These are phyloP conservation scores for Detonula confervacea DNA, from an alignment of 352 stramenopile genomes.

Conservation along the genomic window DNA sequence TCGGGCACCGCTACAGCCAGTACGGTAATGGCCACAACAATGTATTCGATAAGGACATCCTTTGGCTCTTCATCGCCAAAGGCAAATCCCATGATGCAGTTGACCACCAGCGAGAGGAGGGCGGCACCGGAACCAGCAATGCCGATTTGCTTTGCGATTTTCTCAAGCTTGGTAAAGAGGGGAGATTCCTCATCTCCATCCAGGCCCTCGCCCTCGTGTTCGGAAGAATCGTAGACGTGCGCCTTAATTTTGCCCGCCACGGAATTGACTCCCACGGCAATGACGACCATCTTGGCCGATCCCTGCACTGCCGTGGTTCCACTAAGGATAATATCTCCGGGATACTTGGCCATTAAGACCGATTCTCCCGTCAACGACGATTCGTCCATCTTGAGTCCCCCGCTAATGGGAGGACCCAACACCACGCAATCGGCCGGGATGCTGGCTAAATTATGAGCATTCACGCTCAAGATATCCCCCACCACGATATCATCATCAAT, in stretches of 20 bases:
- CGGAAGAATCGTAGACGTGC: constrained; percentile 76
- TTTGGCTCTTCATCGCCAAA: constrained; percentile 48
- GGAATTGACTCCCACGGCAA: constrained; percentile 80
- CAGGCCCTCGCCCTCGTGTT: constrained; percentile 71
- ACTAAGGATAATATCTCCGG: constrained; percentile 74
- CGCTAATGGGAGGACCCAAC: constrained; percentile 62
- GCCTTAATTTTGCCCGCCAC: constrained; percentile 82
- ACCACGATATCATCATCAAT: constrained; percentile 84
- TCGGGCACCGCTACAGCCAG: constrained; percentile 97
- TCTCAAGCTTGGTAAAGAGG: constrained; percentile 80
- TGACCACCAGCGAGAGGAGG: constrained; percentile 64
- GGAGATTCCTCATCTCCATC: constrained; percentile 73
- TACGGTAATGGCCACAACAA: constrained; percentile 92
- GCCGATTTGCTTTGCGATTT: constrained; percentile 81
- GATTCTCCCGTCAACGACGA: constrained; percentile 78
- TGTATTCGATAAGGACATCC: constrained; percentile 89
- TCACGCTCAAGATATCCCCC: constrained; percentile 83
- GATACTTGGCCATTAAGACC: constrained; percentile 69
- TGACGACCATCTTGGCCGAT: constrained; percentile 80
- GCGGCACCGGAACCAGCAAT: constrained; percentile 72
- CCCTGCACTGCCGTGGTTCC: constrained; percentile 75
- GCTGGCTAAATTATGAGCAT: constrained; percentile 75
- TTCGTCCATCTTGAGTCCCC: constrained; percentile 83
- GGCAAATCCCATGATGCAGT: constrained; percentile 78
- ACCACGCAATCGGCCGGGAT: constrained; percentile 84